A percentile compares a stretch with the other conserved stretches of the same genome.
Conservation (phyloP, 352 stramenopile species). For the Phytophthora ohioensis region DNA sequence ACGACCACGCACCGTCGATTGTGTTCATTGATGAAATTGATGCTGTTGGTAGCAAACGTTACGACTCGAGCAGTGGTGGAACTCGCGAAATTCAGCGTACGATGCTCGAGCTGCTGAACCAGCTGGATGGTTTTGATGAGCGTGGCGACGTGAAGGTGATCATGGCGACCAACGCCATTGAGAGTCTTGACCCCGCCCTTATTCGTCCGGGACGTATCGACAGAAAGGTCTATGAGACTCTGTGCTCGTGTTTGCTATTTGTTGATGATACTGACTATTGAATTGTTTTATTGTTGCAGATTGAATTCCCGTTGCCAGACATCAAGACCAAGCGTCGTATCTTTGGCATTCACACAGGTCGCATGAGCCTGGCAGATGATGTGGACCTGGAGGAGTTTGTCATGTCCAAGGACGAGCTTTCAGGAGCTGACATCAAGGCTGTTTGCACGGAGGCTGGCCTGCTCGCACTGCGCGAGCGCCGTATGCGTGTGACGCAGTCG, state of each 20-base stretch:
- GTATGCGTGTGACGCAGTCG: constrained; percentile 99
- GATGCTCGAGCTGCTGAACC: constrained; percentile 99
- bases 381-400: constrained; percentile 99
- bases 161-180: constrained; percentile 99
- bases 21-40: constrained; percentile 99
- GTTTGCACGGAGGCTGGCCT: constrained; percentile 99
- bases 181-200: constrained; percentile 98
- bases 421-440: constrained; percentile 99
- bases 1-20: constrained; percentile 98
- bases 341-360: constrained; percentile 99
- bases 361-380: constrained; percentile 98
- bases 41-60: constrained; percentile 99
- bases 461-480: constrained; percentile 97
- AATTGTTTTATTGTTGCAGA: constrained; percentile 66
- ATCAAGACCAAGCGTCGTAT: constrained; percentile 99
- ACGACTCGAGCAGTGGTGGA: constrained; percentile 98
- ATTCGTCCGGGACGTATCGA: constrained; percentile 99
- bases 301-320: constrained; percentile 99
- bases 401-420: constrained; percentile 99
- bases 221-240: constrained; percentile 88
- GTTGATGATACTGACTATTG: constrained; percentile 6
- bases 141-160: constrained; percentile 99
- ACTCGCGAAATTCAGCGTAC: constrained; percentile 99
- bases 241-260: background rate
- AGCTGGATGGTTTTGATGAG: constrained; percentile 99